phyloP scores from a whole-genome alignment of 2,329 filamentous ascomycete genomes.

The Kalmusia sp. region DNA sequence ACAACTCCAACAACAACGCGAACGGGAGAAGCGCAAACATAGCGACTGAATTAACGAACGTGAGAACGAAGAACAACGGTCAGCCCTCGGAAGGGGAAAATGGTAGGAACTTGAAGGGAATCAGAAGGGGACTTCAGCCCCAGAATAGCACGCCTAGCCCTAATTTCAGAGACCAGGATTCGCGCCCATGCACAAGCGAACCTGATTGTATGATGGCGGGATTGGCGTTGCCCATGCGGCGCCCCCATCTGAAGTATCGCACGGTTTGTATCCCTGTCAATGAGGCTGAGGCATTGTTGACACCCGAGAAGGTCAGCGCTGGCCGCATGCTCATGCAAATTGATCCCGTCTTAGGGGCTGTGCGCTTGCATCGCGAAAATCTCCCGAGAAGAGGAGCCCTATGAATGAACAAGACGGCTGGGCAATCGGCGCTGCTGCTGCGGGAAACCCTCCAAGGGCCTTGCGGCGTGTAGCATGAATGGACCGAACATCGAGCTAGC shows the following conservation, averaged over 20 bases:
- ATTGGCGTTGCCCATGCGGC: neutral
- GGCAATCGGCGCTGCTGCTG: neutral
- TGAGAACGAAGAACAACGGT: neutral
- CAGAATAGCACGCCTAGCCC: neutral
- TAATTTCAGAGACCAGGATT: neutral
- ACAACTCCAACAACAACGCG: constrained; percentile 2
- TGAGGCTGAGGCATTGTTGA: neutral
- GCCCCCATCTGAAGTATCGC: neutral
- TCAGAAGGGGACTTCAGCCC: neutral
- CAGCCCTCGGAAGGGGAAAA: neutral
- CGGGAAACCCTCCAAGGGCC: no score
- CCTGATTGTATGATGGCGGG: neutral
- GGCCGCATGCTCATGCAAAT: neutral
- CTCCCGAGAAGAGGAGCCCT: neutral
- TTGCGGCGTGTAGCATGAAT: no score
- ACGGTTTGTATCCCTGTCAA: neutral
- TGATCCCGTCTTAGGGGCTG: neutral
- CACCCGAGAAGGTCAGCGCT: neutral
- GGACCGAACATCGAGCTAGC: neutral
- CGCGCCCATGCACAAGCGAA: neutral
- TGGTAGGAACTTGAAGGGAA: neutral
- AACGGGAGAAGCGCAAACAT: constrained; percentile 1
- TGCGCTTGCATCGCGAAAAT: neutral
- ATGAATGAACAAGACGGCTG: neutral
- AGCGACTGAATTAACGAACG: neutral